phyloP scores from a whole-genome alignment of 768 basidiomycete genomes.

The Boletus sp. region DNA sequence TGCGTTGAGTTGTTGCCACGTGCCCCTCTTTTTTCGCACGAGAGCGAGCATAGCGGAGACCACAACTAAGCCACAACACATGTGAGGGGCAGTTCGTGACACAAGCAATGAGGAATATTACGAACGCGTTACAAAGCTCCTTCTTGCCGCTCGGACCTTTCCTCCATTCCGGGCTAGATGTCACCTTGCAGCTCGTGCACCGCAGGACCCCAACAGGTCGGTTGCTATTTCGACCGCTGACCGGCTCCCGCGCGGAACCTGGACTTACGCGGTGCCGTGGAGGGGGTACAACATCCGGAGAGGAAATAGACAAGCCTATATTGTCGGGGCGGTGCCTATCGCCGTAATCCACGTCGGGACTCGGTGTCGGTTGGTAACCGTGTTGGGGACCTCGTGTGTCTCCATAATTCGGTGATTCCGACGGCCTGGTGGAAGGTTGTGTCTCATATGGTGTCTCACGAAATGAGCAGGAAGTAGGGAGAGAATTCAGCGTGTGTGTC shows the following conservation, averaged over 20 bases:
- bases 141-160: conserved; percentile 90
- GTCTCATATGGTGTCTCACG: conserved; percentile 30
- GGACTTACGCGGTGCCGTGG: conserved; percentile 58
- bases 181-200: conserved; percentile 80
- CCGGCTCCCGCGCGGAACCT: conserved; percentile 46
- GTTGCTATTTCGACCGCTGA: conserved; percentile 46
- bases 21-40: conserved; percentile 86
- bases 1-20: conserved; percentile 47
- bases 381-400: conserved; percentile 34
- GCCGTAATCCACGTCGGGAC: conserved; percentile 38
- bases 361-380: conserved; percentile 37
- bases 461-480: conserved; percentile 27
- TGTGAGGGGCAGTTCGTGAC: conserved; percentile 20
- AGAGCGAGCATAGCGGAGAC: conserved; percentile 82
- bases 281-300: conserved; percentile 51
- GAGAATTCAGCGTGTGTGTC: conserved; percentile 25
- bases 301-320: conserved; percentile 24
- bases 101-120: conserved; percentile 26
- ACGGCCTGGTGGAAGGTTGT: conserved; percentile 38
- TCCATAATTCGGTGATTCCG: conserved; percentile 32
- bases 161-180: conserved; percentile 86
- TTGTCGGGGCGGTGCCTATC: conserved; percentile 36
- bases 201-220: conserved; percentile 69
- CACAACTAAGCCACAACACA: conserved; percentile 54
- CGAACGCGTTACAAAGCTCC: conserved; percentile 90